Base-by-base conservation (phyloP, 2,329 filamentous ascomycete species). In the Aspergillus sp. region DNA sequence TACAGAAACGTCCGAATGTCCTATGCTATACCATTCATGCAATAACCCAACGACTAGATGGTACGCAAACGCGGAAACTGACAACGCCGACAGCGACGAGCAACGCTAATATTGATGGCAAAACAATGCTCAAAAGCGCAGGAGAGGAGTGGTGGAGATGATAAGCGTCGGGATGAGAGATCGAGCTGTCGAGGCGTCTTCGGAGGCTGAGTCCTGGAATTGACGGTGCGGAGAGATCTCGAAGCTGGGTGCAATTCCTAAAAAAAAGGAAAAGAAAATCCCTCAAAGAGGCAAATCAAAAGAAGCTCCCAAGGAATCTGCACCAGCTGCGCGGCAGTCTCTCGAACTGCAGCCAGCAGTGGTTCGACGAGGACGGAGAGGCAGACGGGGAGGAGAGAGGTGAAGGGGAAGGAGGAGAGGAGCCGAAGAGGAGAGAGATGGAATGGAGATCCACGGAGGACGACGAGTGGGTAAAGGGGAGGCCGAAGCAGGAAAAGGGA, bases 241-340 rank as follows among this genome's bases (percentile, higher is more conserved):
- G 54, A 62, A 30, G 25, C 51, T 17, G 41, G 41, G 11, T 11
- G 48, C 30, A 54, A 61, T 48, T 51, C 51, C 45, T 54, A 30
- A 28, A 47, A 28, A 47, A 55, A 57, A 48, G 49, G 58, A 38
- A 48, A 59, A 55, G 57, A 61, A 54, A 49, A 61, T 52, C 58
- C 46, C 41, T 6, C 11, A 15, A 13, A 46, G 31, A 46, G 41
- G 43, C 22, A 31, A 41, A 59, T 23, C 63, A 28, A 52, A 51
- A 46, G 46, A 62, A 60, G 56, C 47, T 63, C 63, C 68, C 54
- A 60, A 63, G 63, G 65, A 55, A 47, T 22, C 53, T 55, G 68
- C 63, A 71, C 68, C 69, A 67, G 69, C 66, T 70, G 68, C 69
- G 69, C 66, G 62, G 65, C 68, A 74, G 73, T 72, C 72, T 70